These are phyloP conservation scores for Calonectria leucothoes DNA, from an alignment of 2,329 filamentous ascomycete genomes.

Conservation along the genomic window DNA sequence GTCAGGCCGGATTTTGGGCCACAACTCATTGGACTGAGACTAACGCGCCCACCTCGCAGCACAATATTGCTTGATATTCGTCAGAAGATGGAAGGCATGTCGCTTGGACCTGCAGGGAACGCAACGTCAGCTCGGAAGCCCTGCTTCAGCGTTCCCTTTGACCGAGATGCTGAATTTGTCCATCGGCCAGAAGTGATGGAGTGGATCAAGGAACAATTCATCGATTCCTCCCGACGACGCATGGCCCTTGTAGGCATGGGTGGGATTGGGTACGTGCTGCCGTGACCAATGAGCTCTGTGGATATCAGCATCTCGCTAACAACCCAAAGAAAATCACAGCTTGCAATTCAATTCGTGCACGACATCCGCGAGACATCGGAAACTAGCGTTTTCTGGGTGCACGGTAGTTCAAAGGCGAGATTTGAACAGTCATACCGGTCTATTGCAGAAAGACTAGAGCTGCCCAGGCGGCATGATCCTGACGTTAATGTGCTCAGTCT, in stretches of 20 bases:
- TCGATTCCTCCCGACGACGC: constrained; percentile 21
- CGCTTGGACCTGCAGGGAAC: neutral
- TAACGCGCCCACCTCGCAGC: too few relatives aligned
- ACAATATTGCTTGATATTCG: constrained; percentile 8
- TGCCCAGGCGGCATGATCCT: neutral
- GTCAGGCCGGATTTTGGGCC: neutral
- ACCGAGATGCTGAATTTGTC: constrained; percentile 46
- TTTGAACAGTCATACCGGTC: constrained; percentile 50
- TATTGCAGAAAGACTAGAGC: constrained; percentile 45
- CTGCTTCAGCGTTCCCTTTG: constrained; percentile 41
- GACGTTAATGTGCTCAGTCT: neutral
- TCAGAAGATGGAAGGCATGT: neutral
- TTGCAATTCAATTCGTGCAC: constrained; percentile 51
- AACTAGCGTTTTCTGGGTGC: constrained; percentile 51
- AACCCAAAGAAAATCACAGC: constrained; percentile 34
- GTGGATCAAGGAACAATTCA: constrained; percentile 37
- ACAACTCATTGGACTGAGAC: neutral
- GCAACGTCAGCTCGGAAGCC: neutral
- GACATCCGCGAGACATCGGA: constrained; percentile 37
- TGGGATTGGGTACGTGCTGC: constrained; percentile 39
- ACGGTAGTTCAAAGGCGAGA: constrained; percentile 47
- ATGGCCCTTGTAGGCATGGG: constrained; percentile 49
- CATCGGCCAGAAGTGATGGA: constrained; percentile 40
- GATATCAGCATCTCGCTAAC: neutral
- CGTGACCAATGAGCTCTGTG: neutral